Base-by-base conservation (phyloP, 2,329 filamentous ascomycete genomes). In the Fusarium fujikuroi region DNA sequence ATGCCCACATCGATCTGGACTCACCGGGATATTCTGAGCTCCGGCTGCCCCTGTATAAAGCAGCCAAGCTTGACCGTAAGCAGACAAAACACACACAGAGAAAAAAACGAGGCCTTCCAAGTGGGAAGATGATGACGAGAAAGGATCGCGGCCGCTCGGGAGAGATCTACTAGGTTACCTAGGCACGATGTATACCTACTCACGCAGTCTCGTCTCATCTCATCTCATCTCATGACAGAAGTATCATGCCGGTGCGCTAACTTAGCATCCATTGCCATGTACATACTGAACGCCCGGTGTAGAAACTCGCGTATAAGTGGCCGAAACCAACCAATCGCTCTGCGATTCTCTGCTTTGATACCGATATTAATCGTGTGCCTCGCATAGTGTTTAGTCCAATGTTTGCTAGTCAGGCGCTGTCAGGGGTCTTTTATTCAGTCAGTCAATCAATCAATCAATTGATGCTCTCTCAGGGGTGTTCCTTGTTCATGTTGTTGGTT, bases 341-440 rank as follows among this genome's bases (percentile, higher is more conserved):
- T 52, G 52, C 56, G 59, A 57, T 60, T 42, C 61, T 60, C 40
- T 70, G 61, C 43, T 37, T 30, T 49, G 47, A 63, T 68, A 23
- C 50, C 32, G 42, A 50, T 58, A 37, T 58, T 36, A 30, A 50
- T 43, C 37, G n/a, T 61, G 50, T 43, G 28, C 44, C 42, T 37
- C 39, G 36, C 28, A 49, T 43, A 66, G 70, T 34, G 50, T 69
- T 72, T 73, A 60, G 70, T 71, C 67, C 69, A 76, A 67, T 72
- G 72, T 63, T 62, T 77, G 74, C 74, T 77, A 75, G 75, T 70
- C 75, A 77, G 75, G 64, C 62, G 72, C 66, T 61, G 59, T 59
- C 66, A 73, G 70, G 70, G 70, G 54, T 50, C 50, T 16, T 36
- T 63, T 36, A 39, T 25, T 50, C 34, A 42, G 19, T 46, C 53